Percentiles rank a stretch among this genome's conserved stretches.
Conservation (phyloP, 2,329 filamentous ascomycete species). For the Periconia sp. region DNA sequence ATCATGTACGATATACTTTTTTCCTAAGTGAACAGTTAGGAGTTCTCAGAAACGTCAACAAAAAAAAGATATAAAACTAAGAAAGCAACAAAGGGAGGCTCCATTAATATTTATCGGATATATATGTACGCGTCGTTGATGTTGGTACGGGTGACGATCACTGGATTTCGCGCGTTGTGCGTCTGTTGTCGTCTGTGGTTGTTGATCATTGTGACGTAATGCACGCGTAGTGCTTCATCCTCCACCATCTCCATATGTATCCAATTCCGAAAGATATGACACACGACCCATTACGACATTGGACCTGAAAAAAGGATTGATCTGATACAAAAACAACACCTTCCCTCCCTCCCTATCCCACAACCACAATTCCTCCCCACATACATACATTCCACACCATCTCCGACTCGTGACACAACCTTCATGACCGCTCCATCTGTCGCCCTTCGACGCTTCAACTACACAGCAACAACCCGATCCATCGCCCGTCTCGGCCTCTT, state of each 20-base stretch:
- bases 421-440: conserved; percentile 25
- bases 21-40: no score
- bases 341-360: not conserved
- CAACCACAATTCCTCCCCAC: not conserved
- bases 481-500: conserved; percentile 16
- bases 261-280: no score
- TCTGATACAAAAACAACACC: conserved; percentile 12
- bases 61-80: no score
- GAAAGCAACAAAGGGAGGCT: no score
- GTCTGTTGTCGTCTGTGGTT: conserved; percentile 3
- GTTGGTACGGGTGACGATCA: not conserved
- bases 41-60: no score
- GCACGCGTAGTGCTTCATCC: conserved; percentile 7
- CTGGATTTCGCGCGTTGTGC: not conserved
- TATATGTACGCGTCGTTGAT: no score
- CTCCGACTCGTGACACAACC: no score
- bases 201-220: conserved; percentile 35
- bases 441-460: conserved; percentile 23
- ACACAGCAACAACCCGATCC: conserved; percentile 15
- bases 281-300: conserved; percentile 8
- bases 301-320: conserved; percentile 2
- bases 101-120: no score
- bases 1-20: no score
- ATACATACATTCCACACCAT: not conserved
- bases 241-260: no score